A percentile compares a stretch with the other conserved stretches of the same genome.
phyloP scores from a whole-genome alignment of 345 rosid genomes.

The Rhodamnia rubescens region DNA sequence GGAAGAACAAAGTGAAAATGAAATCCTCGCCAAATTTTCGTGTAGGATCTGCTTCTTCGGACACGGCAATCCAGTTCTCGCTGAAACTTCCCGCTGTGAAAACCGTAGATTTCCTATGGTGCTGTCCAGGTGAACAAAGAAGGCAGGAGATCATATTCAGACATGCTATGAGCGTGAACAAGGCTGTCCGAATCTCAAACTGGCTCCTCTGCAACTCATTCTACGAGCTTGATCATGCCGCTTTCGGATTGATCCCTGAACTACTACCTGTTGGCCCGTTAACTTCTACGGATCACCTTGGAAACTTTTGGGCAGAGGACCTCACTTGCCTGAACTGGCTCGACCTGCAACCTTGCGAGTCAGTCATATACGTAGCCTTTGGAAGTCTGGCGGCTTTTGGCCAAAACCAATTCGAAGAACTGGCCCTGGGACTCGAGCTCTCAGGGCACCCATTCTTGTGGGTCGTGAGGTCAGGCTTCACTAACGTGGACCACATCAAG shows the following conservation, averaged over 20 bases:
- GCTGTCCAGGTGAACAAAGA: not conserved
- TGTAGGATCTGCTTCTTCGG: not conserved
- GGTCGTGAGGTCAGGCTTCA: constrained; percentile 17
- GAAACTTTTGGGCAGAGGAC: constrained; percentile 20
- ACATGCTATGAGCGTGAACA: not conserved
- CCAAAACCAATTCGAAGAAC: constrained; percentile 24
- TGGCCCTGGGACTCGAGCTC: constrained; percentile 27
- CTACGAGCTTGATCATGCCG: constrained; percentile 12
- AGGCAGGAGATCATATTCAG: not conserved
- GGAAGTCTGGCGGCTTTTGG: constrained; percentile 16
- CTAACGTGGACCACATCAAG: not conserved
- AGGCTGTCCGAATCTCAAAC: not conserved
- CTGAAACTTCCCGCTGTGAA: not conserved
- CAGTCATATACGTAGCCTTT: constrained; percentile 42
- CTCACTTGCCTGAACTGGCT: constrained; percentile 30
- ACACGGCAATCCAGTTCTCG: not conserved
- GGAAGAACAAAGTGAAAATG: not conserved
- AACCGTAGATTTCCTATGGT: constrained; percentile 8
- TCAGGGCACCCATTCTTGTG: constrained; percentile 17
- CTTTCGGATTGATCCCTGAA: constrained; percentile 4
- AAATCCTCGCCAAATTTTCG: not conserved
- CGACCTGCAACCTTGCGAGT: constrained; percentile 14
- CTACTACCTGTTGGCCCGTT: constrained; percentile 25
- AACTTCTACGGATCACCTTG: not conserved
- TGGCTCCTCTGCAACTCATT: constrained; percentile 15